These are phyloP conservation scores for Hondaea fermentalgiana DNA, from an alignment of 108 stramenopile species.

Conservation along the genomic window DNA sequence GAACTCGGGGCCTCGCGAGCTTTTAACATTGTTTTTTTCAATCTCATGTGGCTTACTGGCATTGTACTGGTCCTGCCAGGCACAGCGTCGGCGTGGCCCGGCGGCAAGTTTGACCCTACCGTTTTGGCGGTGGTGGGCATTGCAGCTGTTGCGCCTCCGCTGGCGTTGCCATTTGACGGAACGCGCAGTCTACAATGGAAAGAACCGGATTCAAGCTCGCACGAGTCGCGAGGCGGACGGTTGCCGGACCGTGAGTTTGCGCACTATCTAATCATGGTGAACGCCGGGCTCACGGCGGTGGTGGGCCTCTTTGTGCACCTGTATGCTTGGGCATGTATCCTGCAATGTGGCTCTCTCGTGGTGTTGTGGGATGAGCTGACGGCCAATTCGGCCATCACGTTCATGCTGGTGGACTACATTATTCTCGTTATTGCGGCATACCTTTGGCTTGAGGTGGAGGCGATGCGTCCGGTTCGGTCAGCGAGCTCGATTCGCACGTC, in stretches of 20 bases:
- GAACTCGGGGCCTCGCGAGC: neutral
- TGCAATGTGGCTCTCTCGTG: neutral
- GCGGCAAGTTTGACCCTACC: neutral
- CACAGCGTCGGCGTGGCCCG: neutral
- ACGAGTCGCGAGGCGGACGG: neutral
- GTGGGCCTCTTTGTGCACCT: slow-evolving; percentile 20
- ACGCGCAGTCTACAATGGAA: neutral
- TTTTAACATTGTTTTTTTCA: neutral
- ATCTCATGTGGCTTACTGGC: neutral
- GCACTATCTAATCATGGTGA: neutral
- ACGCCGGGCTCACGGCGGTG: neutral
- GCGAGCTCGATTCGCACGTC: neutral
- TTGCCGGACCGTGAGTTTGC: neutral
- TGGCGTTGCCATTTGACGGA: neutral
- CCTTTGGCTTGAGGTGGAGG: slow-evolving; percentile 2
- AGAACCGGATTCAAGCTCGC: neutral
- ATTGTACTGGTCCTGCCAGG: neutral
- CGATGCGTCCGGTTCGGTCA: neutral
- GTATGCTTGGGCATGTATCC: neutral
- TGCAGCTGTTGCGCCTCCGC: neutral
- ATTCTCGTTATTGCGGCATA: neutral
- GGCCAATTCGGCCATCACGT: neutral
- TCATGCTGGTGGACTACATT: neutral
- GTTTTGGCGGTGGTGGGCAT: neutral
- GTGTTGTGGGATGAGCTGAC: neutral